Percentiles rank a stretch among this genome's conserved stretches.
phyloP scores from a whole-genome alignment of 2,329 filamentous ascomycete species.

The Phaeosphaeria sp. region DNA sequence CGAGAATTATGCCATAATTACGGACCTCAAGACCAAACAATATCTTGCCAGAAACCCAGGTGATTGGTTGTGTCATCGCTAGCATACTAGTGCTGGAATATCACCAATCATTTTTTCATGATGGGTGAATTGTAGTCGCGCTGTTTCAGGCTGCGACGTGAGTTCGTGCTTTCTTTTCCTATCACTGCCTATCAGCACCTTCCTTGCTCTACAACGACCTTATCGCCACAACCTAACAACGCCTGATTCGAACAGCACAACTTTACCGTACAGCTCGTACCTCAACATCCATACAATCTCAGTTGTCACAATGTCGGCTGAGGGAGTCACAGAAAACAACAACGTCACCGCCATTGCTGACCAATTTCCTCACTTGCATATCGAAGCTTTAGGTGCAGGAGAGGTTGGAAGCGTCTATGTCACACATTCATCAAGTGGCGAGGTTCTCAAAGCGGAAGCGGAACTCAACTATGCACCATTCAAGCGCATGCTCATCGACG shows the following conservation, averaged over 20 bases:
- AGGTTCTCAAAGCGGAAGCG: constrained; percentile 7
- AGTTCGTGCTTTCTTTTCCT: background rate
- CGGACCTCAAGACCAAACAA: no score
- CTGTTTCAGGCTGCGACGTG: background rate
- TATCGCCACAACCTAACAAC: background rate
- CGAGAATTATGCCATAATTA: no score
- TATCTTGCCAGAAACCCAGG: background rate
- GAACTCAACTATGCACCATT: constrained; percentile 9
- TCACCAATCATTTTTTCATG: background rate
- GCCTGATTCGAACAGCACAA: background rate
- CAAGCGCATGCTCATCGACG: constrained; percentile 14
- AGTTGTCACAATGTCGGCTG: background rate
- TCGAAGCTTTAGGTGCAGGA: constrained; percentile 12
- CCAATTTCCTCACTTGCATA: constrained; percentile 7
- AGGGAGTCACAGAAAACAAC: background rate
- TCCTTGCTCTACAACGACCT: background rate
- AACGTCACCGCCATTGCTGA: background rate
- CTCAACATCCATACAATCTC: background rate
- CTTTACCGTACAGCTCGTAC: background rate
- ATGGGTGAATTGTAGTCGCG: background rate
- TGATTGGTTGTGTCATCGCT: background rate
- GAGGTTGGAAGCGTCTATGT: constrained; percentile 12
- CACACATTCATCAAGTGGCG: background rate
- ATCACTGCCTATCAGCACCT: background rate
- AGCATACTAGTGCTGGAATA: background rate